Evolutionary conservation across 1,284 basidiomycete genomes (phyloP).

Genomic region (Blastosporella zonata): DNA sequence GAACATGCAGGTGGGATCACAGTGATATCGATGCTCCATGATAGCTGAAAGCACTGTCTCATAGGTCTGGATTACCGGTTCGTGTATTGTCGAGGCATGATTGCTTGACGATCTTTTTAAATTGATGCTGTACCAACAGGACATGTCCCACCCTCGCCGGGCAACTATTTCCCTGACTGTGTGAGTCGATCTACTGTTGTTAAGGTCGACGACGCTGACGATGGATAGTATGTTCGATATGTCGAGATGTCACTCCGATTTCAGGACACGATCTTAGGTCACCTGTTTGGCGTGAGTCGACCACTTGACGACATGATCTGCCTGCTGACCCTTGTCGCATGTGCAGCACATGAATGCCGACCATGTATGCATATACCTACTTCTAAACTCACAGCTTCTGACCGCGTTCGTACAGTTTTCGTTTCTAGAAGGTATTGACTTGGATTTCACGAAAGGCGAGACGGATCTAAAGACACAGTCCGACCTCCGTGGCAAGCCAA

Average conservation of each 20-base stretch:
- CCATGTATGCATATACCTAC: slow-evolving; percentile 46
- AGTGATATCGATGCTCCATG: slow-evolving; percentile 8
- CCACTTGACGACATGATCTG: slow-evolving; percentile 6
- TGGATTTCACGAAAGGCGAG: slow-evolving; percentile 37
- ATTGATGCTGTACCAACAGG: slow-evolving; percentile 34
- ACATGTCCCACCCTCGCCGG: slow-evolving; percentile 77
- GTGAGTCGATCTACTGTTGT: slow-evolving; percentile 42
- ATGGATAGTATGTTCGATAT: slow-evolving; percentile 71
- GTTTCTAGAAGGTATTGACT: slow-evolving; percentile 56
- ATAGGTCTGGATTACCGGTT: slow-evolving; percentile 50
- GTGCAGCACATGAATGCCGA: slow-evolving; percentile 74
- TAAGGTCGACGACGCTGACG: slow-evolving; percentile 10
- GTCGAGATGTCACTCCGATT: slow-evolving; percentile 79
- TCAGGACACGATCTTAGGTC: slow-evolving; percentile 90
- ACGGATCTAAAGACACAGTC: slow-evolving; percentile 18
- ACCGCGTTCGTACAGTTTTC: slow-evolving; percentile 47
- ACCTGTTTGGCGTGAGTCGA: slow-evolving; percentile 76
- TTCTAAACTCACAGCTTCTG: slow-evolving; percentile 12
- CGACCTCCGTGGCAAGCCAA: slow-evolving; percentile 23
- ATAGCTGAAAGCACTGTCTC: not conserved
- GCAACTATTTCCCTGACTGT: slow-evolving; percentile 85
- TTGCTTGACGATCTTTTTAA: slow-evolving; percentile 1
- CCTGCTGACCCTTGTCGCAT: slow-evolving; percentile 7
- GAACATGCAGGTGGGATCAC: slow-evolving; percentile 68
- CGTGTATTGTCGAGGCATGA: slow-evolving; percentile 14